Evolutionary conservation across 768 basidiomycete species (phyloP), one percentile per base, ranked within the genome.

Genomic region (Nidularia pulvinata): DNA sequence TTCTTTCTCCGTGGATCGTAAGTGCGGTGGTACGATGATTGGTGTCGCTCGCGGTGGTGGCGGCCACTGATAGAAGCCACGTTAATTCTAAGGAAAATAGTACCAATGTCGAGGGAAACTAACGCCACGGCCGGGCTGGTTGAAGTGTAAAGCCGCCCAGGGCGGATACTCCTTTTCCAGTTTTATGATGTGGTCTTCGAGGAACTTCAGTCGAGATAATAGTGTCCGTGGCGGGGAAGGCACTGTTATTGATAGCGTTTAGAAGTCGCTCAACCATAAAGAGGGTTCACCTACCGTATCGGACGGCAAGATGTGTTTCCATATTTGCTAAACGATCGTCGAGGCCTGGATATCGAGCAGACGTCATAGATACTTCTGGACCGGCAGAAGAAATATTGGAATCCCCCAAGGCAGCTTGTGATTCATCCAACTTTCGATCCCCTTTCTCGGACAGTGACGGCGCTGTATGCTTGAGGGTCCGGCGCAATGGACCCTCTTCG

Each of bases 121-220:
- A 70, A 93, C 91, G 30, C 85, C 88, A 53, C 91, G 83, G 60
- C 84, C 79, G 2, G 91, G 91, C 63, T 93, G 91, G 52, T 89
- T 91, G 65, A 93, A 93, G 63, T 93, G 91, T n/a, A 93, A 70
- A 6, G 91, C 89, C 0, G 91, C 89, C 91, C 91, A 93, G 5
- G 91, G 89, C 2, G 91, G 91, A 61, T 90, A 92, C 50, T 91
- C 89, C 60, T 83, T 89, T 65, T 93, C 91, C 1, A 93, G 74
- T 48, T 78, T 79, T 36, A 88, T 76, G 55, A 93, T 79, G 60
- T 92, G 90, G 36, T 91, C 87, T 65, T 93, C 91, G 1, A 93
- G 67, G 56, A 82, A 84, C 56, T 83, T 82, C 14, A 93, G 69
- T 1, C 91, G 83, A 32, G 80, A 73, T 22, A 87, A 72, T 19